Base-by-base conservation (phyloP, 345 rosid species). In the Pugionium dolabratum region DNA sequence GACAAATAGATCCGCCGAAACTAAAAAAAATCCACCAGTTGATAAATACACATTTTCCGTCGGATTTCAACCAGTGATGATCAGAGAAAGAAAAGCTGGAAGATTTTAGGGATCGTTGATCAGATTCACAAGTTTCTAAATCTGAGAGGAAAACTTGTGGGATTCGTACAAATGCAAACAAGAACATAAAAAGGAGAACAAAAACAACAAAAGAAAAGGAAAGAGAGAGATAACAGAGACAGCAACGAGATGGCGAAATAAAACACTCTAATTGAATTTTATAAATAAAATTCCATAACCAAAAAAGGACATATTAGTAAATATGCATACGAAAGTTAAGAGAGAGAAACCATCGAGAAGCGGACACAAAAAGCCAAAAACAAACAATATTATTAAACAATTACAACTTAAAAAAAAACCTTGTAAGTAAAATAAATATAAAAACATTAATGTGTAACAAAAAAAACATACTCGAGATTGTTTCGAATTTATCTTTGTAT, bases 401-500 rank as follows among this genome's bases (percentile, higher is more conserved):
- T 34, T 27, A 26, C 3, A 28, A 28, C 1, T 11, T 59, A 41
- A 18, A 18, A 18, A 18, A 18, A 18, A 18, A 18, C 18, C 18
- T 18, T 18, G 18, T 18, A 18, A 18, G 18, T 31, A 9, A 42
- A n/a, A 10, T 29, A 31, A 31, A 33, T 3, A 18, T 6, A 36
- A 7, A 44, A 35, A 37, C 39, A 6, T 36, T 55, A 27, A n/a
- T 35, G 45, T 61, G 10, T 45, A 31, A 50, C n/a, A 43, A 2
- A 29, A 11, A 2, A 44, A 2, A 41, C 39, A 39, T 5, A 54
- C 59, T 64, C 54, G 65, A 64, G 70, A 64, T 73, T 35, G 76
- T 73, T 73, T 66, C 39, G 62, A 46, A 51, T 73, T 73, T 73
- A 72, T 73, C 67, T 59, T 44, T 59, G 56, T 66, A 59, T 58